Conservation (phyloP, 805 yeast species). For the Metschnikowia cubensis region DNA sequence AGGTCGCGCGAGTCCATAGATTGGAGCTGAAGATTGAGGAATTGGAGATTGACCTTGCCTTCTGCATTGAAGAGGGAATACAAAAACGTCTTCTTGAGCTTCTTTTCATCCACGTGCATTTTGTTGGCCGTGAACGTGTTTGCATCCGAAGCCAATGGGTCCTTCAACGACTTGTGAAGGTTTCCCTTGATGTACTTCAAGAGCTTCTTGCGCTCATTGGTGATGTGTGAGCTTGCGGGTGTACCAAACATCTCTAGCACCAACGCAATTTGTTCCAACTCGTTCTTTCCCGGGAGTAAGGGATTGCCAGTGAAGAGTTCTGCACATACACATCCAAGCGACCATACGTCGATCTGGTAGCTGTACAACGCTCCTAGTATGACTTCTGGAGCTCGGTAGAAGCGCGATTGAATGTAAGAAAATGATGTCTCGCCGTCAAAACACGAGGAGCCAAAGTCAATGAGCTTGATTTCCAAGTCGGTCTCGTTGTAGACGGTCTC, state of each 20-base stretch:
- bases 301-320: slow-evolving; percentile 19
- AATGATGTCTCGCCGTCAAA: slow-evolving; percentile 39
- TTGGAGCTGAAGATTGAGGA: slow-evolving; percentile 27
- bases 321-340: slow-evolving; percentile 70
- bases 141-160: slow-evolving; percentile 12
- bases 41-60: slow-evolving; percentile 35
- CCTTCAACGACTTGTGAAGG: slow-evolving; percentile 9
- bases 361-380: slow-evolving; percentile 60
- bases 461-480: slow-evolving; percentile 54
- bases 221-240: slow-evolving; percentile 40
- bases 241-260: slow-evolving; percentile 45
- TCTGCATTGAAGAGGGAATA: slow-evolving; percentile 36
- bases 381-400: slow-evolving; percentile 78
- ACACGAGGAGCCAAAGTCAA: slow-evolving; percentile 78
- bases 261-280: slow-evolving; percentile 43
- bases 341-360: slow-evolving; percentile 79
- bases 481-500: slow-evolving; percentile 26
- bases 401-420: slow-evolving; percentile 60
- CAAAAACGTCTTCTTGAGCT: slow-evolving; percentile 31
- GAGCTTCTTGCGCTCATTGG: slow-evolving; percentile 37
- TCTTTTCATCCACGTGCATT: slow-evolving; percentile 26
- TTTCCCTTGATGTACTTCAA: slow-evolving; percentile 18
- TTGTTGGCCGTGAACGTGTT: slow-evolving; percentile 5
- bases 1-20: slow-evolving; percentile 9
- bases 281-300: slow-evolving; percentile 31